These are phyloP conservation scores for Calophaca sinica DNA, from an alignment of 306 rosid genomes.

Conservation along the genomic window DNA sequence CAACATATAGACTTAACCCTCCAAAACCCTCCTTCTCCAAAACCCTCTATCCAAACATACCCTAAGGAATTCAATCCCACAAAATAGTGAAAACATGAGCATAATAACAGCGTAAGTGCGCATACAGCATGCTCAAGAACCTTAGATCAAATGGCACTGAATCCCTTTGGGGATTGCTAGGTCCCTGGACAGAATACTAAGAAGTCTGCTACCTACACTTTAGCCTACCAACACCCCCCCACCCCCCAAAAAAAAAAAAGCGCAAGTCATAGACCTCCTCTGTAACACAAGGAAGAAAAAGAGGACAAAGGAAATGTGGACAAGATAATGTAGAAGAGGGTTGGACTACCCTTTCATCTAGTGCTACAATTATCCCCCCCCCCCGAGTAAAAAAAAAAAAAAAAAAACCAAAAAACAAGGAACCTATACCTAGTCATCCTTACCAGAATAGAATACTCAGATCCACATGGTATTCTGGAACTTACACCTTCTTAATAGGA, in stretches of 20 bases:
- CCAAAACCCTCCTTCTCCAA: too few relatives aligned
- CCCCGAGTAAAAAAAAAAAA: too few relatives aligned
- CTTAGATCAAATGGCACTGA: constrained; percentile 11
- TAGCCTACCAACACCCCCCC: background rate
- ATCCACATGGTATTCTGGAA: background rate
- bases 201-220: background rate
- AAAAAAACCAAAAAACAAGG: too few relatives aligned
- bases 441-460: constrained; percentile 6
- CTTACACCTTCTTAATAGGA: background rate
- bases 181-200: background rate
- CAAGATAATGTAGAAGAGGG: background rate
- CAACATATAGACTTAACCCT: too few relatives aligned
- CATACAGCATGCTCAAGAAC: background rate
- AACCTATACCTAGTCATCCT: constrained; percentile 12
- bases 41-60: too few relatives aligned
- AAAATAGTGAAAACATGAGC: background rate
- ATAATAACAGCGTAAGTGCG: too few relatives aligned
- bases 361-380: background rate
- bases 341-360: constrained; percentile 9
- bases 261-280: background rate
- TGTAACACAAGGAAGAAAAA: background rate
- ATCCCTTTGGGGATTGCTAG: background rate
- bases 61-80: constrained; percentile 16
- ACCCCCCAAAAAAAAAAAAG: background rate
- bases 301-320: background rate